A percentile compares a stretch with the other conserved stretches of the same genome.
These are phyloP conservation scores for Canna indica DNA, from an alignment of 176 grass and related monocot species.

Conservation along the genomic window DNA sequence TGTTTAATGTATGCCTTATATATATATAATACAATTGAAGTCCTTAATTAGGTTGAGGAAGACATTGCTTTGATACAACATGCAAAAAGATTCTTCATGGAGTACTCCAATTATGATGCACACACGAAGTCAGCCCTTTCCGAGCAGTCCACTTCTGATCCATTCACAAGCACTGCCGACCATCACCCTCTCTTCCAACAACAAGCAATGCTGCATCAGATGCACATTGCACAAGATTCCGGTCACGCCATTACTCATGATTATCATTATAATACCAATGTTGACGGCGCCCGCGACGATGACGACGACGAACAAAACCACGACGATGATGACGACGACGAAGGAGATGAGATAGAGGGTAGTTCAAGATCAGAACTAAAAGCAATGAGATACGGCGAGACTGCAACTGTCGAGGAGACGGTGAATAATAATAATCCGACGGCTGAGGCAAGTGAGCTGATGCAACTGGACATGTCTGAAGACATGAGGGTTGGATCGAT, in stretches of 20 bases:
- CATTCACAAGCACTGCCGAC: conserved; percentile 22
- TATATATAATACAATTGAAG: neutral
- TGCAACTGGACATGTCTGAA: conserved; percentile 42
- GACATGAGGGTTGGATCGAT: conserved; percentile 25
- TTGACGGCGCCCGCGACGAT: neutral
- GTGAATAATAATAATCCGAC: conserved; percentile 1
- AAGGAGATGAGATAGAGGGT: conserved; percentile 18
- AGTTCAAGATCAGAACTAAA: conserved; percentile 33
- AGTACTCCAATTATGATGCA: conserved; percentile 27
- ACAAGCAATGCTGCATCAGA: conserved; percentile 10
- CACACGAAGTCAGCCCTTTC: conserved; percentile 45
- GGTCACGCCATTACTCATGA: too few species aligned
- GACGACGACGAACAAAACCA: neutral
- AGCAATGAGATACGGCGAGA: conserved; percentile 2
- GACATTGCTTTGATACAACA: conserved; percentile 47
- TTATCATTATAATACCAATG: too few species aligned
- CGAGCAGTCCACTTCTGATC: conserved; percentile 70
- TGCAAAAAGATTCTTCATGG: conserved; percentile 54
- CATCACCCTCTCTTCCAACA: neutral
- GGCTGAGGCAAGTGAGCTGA: conserved; percentile 24
- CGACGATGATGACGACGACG: neutral
- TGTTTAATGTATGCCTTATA: too few species aligned
- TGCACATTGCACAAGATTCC: too few species aligned
- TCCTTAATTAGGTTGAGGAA: conserved; percentile 38
- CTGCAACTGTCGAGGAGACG: neutral